Conservation (phyloP, 768 basidiomycete species). For the Sistotremastrum suecicum region DNA sequence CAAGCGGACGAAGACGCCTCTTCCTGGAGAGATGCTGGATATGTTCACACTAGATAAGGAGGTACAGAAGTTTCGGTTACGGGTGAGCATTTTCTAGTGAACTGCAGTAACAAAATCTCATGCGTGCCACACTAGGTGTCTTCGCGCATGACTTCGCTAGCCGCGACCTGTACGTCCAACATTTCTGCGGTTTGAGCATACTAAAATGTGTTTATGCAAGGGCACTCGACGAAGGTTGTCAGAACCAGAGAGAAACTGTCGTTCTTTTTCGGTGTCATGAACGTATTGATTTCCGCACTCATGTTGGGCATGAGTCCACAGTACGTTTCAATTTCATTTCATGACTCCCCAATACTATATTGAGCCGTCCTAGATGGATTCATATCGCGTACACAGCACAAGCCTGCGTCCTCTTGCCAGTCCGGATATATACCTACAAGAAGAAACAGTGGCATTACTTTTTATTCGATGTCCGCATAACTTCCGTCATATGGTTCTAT, state of each 20-base stretch:
- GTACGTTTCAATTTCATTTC: slow-evolving; percentile 28
- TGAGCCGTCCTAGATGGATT: slow-evolving; percentile 45
- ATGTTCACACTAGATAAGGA: slow-evolving; percentile 71
- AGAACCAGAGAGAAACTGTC: slow-evolving; percentile 74
- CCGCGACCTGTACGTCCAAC: slow-evolving; percentile 34
- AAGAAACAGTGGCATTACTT: slow-evolving; percentile 91
- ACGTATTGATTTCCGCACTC: slow-evolving; percentile 68
- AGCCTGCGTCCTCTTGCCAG: slow-evolving; percentile 63
- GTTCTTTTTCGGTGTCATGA: slow-evolving; percentile 92
- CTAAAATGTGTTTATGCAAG: no score
- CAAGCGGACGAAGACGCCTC: slow-evolving; percentile 38
- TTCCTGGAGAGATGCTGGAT: slow-evolving; percentile 48
- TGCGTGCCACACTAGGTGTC: slow-evolving; percentile 42
- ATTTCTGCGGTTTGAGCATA: no score
- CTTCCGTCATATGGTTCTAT: neutral
- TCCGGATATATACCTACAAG: slow-evolving; percentile 80
- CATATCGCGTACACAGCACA: slow-evolving; percentile 79
- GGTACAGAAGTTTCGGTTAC: slow-evolving; percentile 73
- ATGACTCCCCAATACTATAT: slow-evolving; percentile 1
- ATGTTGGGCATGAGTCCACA: slow-evolving; percentile 81
- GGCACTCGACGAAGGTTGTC: slow-evolving; percentile 87
- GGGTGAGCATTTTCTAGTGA: slow-evolving; percentile 31
- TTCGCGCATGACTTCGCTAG: slow-evolving; percentile 60
- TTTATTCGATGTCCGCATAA: slow-evolving; percentile 42
- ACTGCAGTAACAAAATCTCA: slow-evolving; percentile 3